A percentile compares a stretch with the other conserved stretches of the same genome.
Evolutionary conservation across 352 stramenopile genomes (phyloP).

Genomic region (Globisporangium viniferum): DNA sequence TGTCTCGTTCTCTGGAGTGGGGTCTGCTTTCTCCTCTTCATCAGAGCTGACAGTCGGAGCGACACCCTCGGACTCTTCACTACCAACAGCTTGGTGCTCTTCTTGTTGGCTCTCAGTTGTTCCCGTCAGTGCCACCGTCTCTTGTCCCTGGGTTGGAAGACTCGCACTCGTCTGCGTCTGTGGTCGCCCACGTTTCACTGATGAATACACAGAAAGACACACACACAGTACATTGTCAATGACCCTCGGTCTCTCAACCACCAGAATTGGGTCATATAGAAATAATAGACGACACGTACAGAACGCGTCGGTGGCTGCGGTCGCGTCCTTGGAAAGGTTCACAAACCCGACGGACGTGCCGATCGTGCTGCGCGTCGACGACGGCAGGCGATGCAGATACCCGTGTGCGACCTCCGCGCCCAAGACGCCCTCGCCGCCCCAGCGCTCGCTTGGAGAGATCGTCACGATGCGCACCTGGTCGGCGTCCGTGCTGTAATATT

Average conservation of each 20-base stretch:
- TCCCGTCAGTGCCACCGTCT: not conserved
- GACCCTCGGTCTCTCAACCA: not conserved
- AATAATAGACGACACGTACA: conserved; percentile 31
- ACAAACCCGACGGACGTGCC: conserved; percentile 80
- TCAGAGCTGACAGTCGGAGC: not conserved
- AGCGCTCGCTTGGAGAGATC: conserved; percentile 72
- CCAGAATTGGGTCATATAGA: not conserved
- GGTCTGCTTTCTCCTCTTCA: not conserved
- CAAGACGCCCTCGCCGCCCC: conserved; percentile 91
- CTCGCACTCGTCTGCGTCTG: not conserved
- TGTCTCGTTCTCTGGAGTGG: not conserved
- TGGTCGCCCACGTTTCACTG: conserved; percentile 15
- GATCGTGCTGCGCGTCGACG: conserved; percentile 42
- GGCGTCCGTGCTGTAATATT: conserved; percentile 53
- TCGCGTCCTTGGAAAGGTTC: conserved; percentile 63
- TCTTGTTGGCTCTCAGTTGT: not conserved
- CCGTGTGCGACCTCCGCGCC: conserved; percentile 94
- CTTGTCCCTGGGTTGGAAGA: not conserved
- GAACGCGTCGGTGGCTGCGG: conserved; percentile 75
- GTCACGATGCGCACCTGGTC: conserved; percentile 93
- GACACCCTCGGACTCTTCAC: not conserved
- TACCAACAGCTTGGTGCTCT: not conserved
- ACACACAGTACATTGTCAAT: not conserved
- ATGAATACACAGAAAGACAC: not conserved
- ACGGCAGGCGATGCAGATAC: conserved; percentile 94